Percentiles rank a stretch among this genome's conserved stretches.
Conservation (phyloP, 2,329 filamentous ascomycete species). For the Neurospora sp. region DNA sequence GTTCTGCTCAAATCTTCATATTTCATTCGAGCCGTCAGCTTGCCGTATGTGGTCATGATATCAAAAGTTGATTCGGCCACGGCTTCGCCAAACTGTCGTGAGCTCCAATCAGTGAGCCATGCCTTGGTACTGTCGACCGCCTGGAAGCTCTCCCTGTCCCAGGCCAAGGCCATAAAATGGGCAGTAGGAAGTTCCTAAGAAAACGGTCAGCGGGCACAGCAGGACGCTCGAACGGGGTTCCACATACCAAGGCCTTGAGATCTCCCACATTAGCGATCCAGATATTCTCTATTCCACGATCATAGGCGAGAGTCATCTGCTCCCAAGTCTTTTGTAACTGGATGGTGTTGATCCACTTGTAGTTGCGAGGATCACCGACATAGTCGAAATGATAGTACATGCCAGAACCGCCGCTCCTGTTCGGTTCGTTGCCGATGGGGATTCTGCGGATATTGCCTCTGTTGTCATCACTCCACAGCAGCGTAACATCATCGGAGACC, state of each 20-base stretch:
- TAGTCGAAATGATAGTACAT: constrained; percentile 48
- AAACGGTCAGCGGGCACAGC: not conserved
- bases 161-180: constrained; percentile 46
- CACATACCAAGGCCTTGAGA: constrained; percentile 39
- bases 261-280: constrained; percentile 60
- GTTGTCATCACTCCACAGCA: constrained; percentile 57
- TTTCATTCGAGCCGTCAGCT: constrained; percentile 26
- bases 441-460: constrained; percentile 50
- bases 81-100: constrained; percentile 36
- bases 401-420: constrained; percentile 45
- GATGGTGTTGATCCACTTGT: constrained; percentile 58
- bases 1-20: constrained; percentile 25
- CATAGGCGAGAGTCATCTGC: constrained; percentile 53
- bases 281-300: constrained; percentile 41
- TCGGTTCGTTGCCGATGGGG: constrained; percentile 43
- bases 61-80: constrained; percentile 34
- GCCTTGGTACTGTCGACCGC: constrained; percentile 28
- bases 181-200: constrained; percentile 36
- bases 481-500: constrained; percentile 51
- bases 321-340: constrained; percentile 56
- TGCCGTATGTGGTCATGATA: constrained; percentile 38
- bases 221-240: not conserved
- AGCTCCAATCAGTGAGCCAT: constrained; percentile 38
- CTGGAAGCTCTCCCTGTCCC: constrained; percentile 31
- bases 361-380: constrained; percentile 49